A percentile compares a stretch with the other conserved stretches of the same genome.
Conservation (phyloP, 441 rosid species). For the Populus hybrid region DNA sequence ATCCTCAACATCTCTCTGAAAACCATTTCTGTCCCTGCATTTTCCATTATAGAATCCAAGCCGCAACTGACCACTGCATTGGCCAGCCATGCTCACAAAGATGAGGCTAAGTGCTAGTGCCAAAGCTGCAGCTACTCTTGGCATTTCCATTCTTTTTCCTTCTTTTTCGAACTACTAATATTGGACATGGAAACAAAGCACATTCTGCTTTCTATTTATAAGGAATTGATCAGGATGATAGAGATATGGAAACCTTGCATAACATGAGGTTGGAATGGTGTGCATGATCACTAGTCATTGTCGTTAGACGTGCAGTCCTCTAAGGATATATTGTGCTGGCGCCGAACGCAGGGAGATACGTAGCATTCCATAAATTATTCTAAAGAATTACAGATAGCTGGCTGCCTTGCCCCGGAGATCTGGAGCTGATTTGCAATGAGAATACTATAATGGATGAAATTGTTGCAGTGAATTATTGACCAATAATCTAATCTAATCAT, state of each 20-base stretch:
- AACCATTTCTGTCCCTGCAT: conserved; percentile 15
- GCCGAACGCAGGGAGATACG: not conserved
- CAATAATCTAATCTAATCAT: not conserved
- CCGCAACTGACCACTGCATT: conserved; percentile 30
- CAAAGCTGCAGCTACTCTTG: conserved; percentile 19
- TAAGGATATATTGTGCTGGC: not conserved
- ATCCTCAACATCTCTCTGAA: conserved; percentile 30
- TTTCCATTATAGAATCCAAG: conserved; percentile 29
- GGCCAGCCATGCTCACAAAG: conserved; percentile 28
- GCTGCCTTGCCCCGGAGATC: not conserved
- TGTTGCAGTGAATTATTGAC: not conserved
- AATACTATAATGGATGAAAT: not conserved
- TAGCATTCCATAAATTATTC: not conserved
- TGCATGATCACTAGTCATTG: not conserved
- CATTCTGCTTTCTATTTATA: not conserved
- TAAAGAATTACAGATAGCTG: not conserved
- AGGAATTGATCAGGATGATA: not conserved
- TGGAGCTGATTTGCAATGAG: not conserved
- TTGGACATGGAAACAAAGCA: not conserved
- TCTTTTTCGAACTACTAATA: not conserved
- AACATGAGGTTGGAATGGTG: not conserved
- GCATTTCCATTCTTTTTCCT: conserved; percentile 3
- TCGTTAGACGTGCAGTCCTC: not conserved
- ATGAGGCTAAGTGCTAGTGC: conserved; percentile 27
- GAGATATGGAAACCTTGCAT: not conserved